Base-by-base conservation (phyloP, 768 basidiomycete species). In the Tubosaeta brunneosetosa region DNA sequence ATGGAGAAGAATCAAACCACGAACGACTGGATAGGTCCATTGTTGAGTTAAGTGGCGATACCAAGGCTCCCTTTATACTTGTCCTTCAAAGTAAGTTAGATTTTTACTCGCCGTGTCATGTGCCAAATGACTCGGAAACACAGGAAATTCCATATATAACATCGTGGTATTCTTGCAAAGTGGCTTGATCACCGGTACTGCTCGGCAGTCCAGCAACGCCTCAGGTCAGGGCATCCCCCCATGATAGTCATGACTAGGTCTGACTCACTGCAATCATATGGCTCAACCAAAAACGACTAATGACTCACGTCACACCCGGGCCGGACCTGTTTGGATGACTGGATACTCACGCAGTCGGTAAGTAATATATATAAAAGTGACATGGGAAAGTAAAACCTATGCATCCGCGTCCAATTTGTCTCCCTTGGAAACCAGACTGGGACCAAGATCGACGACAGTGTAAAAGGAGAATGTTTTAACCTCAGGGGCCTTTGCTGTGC, bases 381-480 rank as follows among this genome's bases (percentile, higher is more conserved):
- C 19, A 42, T 16, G 16, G 26, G 22, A 50, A 53, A 51, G 41
- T 17, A 8, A 31, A 25, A 19, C 29, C 33, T 58, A 67, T 12
- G 45, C 43, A 22, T 61, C 67, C 1, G 51, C 31, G 16, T 69
- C 68, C 2, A 37, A 29, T 48, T 59, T 67, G 49, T 83, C 83
- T 44, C 86, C 84, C 51, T 78, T 77, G 1, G 83, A 77, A 41
- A 83, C 73, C 43, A 85, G 73, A 50, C 92, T 83, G 9, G 74
- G 67, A 3, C 92, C 92, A 14, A 95, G 77, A 62, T 89, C 84
- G 14, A 94, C 84, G 4, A 86, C 83, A 0, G 86, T 88, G 64
- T 90, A 94, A 69, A 95, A 97, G 29, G 88, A 83, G 68, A 95
- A 94, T 6, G 87, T 91, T 72, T 92, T 93, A 60, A 84, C 82